phyloP scores from a whole-genome alignment of 1,139 yeast species.

The Geotrichum phurueaensis region DNA sequence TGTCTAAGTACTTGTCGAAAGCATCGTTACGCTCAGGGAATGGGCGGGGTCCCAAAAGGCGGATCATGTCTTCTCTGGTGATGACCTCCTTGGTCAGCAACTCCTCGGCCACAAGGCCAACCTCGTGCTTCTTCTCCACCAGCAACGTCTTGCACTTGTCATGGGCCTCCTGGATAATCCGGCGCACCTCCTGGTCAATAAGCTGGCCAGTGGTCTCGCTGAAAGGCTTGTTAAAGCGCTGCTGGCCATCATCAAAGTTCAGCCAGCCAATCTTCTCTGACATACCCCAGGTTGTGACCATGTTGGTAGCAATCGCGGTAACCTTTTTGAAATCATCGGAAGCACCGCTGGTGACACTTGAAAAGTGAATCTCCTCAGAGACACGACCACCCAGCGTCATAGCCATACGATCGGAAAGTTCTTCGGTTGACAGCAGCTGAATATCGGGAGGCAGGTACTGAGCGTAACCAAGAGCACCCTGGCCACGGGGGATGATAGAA shows the following conservation, averaged over 20 bases:
- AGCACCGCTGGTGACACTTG: slow-evolving; percentile 90
- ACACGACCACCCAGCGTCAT: slow-evolving; percentile 98
- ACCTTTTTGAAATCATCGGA: slow-evolving; percentile 94
- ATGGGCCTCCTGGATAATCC: slow-evolving; percentile 75
- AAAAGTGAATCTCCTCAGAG: slow-evolving; percentile 86
- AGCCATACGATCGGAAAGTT: slow-evolving; percentile 80
- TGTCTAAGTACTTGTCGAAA: slow-evolving; percentile 66
- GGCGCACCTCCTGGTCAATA: slow-evolving; percentile 78
- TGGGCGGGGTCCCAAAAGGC: slow-evolving; percentile 82
- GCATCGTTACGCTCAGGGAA: slow-evolving; percentile 85
- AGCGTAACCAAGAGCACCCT: slow-evolving; percentile 96
- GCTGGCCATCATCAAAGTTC: slow-evolving; percentile 61
- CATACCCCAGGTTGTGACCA: slow-evolving; percentile 93
- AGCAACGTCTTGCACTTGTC: slow-evolving; percentile 59
- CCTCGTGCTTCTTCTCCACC: slow-evolving; percentile 59
- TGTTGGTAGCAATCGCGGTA: slow-evolving; percentile 81
- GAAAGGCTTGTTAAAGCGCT: slow-evolving; percentile 69
- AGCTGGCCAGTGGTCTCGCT: slow-evolving; percentile 77
- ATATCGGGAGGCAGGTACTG: slow-evolving; percentile 94
- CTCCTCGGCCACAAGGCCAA: slow-evolving; percentile 81
- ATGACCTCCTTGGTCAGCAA: slow-evolving; percentile 77
- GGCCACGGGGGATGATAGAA: slow-evolving; percentile 93
- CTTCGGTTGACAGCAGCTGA: slow-evolving; percentile 69
- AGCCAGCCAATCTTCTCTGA: slow-evolving; percentile 78
- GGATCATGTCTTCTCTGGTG: slow-evolving; percentile 84